Base-by-base conservation (phyloP, 2,329 filamentous ascomycete genomes). In the Aspergillus piperis region DNA sequence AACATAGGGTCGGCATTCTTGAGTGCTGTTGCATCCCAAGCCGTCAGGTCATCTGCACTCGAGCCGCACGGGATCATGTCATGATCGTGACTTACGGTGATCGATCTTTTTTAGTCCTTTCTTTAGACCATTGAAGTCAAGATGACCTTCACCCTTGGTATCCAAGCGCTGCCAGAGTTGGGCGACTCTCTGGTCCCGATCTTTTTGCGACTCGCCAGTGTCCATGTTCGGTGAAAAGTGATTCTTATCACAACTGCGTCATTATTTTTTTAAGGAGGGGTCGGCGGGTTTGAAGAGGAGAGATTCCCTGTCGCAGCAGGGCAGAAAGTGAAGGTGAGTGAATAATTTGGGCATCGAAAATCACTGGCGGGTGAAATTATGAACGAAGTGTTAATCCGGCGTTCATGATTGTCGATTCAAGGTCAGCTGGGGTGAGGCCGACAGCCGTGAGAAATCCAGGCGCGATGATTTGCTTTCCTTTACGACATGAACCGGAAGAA, bases 1-100 rank as follows among this genome's bases (percentile, higher is more conserved):
- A 99, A 84, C 82, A 98, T 87, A 39, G 86, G 82, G 76, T 96
- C 90, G 73, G 95, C 95, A 83, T 97, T 95, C 81, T 97, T 96
- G 72, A 99, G 79, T 64, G 89, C 87, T 88, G 69, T 66, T 36
- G 32, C 32, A 67, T 32, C 32, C 36, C 60, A 60, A 56, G 56
- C 60, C 58, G 66, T 69, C 62, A 36, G 69, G 67, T 68, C 64
- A 64, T 64, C 58, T 63, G 62, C 65, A 58, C 59, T 19, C 54
- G 61, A 54, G 19, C 41, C 19, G 61, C 67, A 71, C 63, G 62
- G 55, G 61, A 68, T 32, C 42, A 50, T 61, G 55, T 64, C 63
- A 64, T 49, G 58, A 54, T 58, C 51, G 60, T 64, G 75, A 44
- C 88, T 79, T 79, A 96, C 92, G 95, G 76, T 99, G 95, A 76